These are phyloP conservation scores for Rhodotorula babjevae DNA, from an alignment of 768 basidiomycete species.

Conservation along the genomic window DNA sequence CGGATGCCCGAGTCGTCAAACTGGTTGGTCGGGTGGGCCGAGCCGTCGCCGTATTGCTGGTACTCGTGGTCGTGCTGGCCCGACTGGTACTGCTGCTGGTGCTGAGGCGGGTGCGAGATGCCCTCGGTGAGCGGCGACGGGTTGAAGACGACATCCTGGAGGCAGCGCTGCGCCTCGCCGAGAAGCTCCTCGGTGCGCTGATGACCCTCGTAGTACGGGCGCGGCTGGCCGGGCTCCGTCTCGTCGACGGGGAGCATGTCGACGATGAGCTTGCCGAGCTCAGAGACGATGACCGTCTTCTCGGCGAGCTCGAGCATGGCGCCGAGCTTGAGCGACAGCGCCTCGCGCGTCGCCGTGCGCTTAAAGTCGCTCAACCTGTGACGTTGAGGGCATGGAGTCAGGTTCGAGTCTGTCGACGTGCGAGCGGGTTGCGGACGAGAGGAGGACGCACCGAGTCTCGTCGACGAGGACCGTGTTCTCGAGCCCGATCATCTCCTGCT, in stretches of 20 bases:
- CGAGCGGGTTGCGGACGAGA: too few relatives aligned
- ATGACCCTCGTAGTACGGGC: slow-evolving; percentile 48
- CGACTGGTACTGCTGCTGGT: slow-evolving; percentile 27
- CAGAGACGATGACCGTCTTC: slow-evolving; percentile 50
- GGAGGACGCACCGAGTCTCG: slow-evolving; percentile 33
- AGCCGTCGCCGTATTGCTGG: neutral
- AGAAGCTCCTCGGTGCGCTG: slow-evolving; percentile 47
- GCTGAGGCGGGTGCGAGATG: slow-evolving; percentile 34
- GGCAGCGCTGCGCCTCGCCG: slow-evolving; percentile 47
- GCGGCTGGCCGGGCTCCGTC: slow-evolving; percentile 49
- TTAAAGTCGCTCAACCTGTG: slow-evolving; percentile 50
- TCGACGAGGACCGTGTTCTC: slow-evolving; percentile 41
- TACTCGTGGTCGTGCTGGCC: neutral
- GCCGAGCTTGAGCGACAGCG: slow-evolving; percentile 49
- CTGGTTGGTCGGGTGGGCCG: slow-evolving; percentile 1
- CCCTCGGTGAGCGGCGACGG: slow-evolving; percentile 30
- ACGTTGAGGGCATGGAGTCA: too few relatives aligned
- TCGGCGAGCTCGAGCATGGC: slow-evolving; percentile 51
- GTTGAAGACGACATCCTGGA: slow-evolving; percentile 43
- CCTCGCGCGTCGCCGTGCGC: slow-evolving; percentile 47
- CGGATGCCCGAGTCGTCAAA: neutral
- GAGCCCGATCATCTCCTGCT: slow-evolving; percentile 48
- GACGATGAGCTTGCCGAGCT: slow-evolving; percentile 50
- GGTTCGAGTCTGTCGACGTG: too few relatives aligned
- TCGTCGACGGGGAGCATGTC: slow-evolving; percentile 50